Evolutionary conservation across 192 early-diverging fungal species (phyloP), one percentile per base, ranked within the genome.

Genomic region (Dimargaris verticillata): DNA sequence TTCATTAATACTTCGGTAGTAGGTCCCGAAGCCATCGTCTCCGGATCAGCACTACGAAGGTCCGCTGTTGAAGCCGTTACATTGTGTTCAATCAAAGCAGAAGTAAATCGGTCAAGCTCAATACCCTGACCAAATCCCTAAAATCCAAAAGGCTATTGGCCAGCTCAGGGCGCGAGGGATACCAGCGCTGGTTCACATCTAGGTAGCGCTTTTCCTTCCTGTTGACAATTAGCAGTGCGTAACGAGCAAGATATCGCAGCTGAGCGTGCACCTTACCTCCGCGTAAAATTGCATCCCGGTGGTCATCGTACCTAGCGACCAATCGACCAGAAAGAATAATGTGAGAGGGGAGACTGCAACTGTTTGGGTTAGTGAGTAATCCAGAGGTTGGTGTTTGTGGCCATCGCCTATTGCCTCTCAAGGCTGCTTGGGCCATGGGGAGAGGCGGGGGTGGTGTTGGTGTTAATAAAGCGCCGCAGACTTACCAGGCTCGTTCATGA

Each of bases 401-500:
- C 11, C 3, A 17, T 20, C 20, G 15, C 12, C 2, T 22, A 48
- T 48, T 2, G 20, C 20, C 12, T 3, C 3, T 22, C 47, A 48
- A 48, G 33, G 33, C 33, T 5, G 7, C 12, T 48, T 2, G 20
- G 20, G 20, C 47, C 15, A 48, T 48, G 4, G 11, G 15, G 11
- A 45, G 17, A 12, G 11, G 9, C 44, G 17, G 17, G 9, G 44
- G 17, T 9, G 17, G 44, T n/a, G n/a, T n/a, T n/a, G 44, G 15
- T 20, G 47, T 12, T 20, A 48, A 20, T 20, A 48, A 48, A 17
- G 47, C 15, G 15, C 18, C 11, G 11, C 15, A 20, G 20, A 57
- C 68, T 46, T 82, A 91, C 94, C 93, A 97, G 14, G 87, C 74
- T n/a, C 92, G 86, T 73, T 98, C 93, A 48, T 95, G 85, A 17